A percentile compares a stretch with the other conserved stretches of the same genome.
These are phyloP conservation scores for Capsicum chinense DNA, from an alignment of 257 asterid genomes.

Conservation along the genomic window DNA sequence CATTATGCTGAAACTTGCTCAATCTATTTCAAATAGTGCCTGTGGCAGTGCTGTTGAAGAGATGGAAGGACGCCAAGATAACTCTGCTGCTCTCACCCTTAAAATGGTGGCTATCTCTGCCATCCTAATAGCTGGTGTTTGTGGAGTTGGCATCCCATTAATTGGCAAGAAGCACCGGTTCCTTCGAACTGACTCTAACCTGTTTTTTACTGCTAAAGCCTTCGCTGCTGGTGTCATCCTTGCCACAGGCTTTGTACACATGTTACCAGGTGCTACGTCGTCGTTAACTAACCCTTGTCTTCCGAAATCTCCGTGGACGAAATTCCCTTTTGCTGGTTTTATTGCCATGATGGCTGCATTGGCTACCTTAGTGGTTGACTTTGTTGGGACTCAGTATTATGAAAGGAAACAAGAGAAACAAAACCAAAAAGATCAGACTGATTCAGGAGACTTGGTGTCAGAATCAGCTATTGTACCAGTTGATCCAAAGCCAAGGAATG, in stretches of 20 bases:
- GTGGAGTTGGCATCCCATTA: constrained; percentile 82
- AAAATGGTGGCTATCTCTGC: constrained; percentile 72
- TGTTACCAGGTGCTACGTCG: constrained; percentile 82
- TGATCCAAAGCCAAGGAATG: constrained; percentile 44
- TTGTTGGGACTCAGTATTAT: constrained; percentile 89
- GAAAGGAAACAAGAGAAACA: constrained; percentile 76
- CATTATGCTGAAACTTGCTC: constrained; percentile 53
- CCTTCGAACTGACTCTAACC: constrained; percentile 74
- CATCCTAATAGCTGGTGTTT: constrained; percentile 77
- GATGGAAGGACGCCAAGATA: constrained; percentile 64
- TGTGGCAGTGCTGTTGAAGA: constrained; percentile 50
- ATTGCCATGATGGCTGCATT: constrained; percentile 96
- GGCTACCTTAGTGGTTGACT: constrained; percentile 81
- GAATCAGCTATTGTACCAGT: constrained; percentile 65
- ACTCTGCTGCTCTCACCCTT: constrained; percentile 59
- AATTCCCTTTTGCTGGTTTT: constrained; percentile 92
- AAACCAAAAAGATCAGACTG: constrained; percentile 40
- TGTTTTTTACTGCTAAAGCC: constrained; percentile 83
- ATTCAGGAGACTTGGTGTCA: constrained; percentile 45
- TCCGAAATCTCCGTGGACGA: constrained; percentile 74
- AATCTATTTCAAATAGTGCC: constrained; percentile 59
- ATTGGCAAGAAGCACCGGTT: constrained; percentile 77
- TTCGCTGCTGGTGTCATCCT: constrained; percentile 98
- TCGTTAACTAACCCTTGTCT: constrained; percentile 69
- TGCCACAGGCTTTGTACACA: constrained; percentile 97